These are phyloP conservation scores for Cystobasidium ongulense DNA, from an alignment of 768 basidiomycete genomes.

Conservation along the genomic window DNA sequence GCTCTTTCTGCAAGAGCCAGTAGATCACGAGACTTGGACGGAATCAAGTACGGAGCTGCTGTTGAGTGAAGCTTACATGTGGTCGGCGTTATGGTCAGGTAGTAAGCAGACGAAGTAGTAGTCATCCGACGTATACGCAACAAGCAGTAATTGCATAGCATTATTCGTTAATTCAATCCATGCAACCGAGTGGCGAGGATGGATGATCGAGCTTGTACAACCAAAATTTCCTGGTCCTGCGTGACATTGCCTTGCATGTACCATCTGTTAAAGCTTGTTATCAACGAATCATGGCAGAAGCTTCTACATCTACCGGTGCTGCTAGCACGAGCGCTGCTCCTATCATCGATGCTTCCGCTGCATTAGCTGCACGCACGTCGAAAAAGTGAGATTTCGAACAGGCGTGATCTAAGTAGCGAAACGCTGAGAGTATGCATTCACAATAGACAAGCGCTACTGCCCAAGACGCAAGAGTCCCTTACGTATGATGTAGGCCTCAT, in stretches of 20 bases:
- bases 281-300: constrained; percentile 2
- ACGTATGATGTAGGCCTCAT: constrained; percentile 66
- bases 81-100: constrained; percentile 41
- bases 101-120: constrained; percentile 18
- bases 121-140: neutral
- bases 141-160: neutral
- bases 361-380: constrained; percentile 13
- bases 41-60: constrained; percentile 94
- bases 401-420: neutral
- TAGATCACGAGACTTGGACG: constrained; percentile 60
- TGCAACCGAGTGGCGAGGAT: neutral
- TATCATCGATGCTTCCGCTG: constrained; percentile 21
- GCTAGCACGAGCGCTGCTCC: constrained; percentile 6
- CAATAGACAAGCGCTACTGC: constrained; percentile 11
- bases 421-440: neutral
- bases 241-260: neutral
- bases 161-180: neutral
- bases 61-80: constrained; percentile 86
- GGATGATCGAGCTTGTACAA: neutral
- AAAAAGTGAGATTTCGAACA: constrained; percentile 15
- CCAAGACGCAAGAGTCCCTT: constrained; percentile 6
- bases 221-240: neutral
- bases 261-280: neutral
- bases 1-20: constrained; percentile 39
- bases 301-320: constrained; percentile 8